These are phyloP conservation scores for Oryza meyeriana DNA, from an alignment of 176 grass and related monocot genomes.

Conservation along the genomic window DNA sequence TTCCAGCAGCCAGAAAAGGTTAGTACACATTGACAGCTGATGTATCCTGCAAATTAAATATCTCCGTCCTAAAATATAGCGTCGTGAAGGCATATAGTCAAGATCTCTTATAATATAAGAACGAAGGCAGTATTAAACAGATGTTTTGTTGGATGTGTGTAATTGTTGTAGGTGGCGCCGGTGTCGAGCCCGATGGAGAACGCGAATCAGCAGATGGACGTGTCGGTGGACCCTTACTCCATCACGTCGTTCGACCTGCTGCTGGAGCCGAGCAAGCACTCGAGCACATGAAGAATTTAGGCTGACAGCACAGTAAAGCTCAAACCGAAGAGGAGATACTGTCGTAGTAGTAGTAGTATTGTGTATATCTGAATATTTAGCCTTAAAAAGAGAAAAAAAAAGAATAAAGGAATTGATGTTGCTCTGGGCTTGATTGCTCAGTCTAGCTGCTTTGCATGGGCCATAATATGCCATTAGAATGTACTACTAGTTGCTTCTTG, in stretches of 20 bases:
- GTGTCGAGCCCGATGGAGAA: slow-evolving; percentile 23
- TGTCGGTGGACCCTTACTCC: slow-evolving; percentile 47
- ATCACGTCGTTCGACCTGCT: slow-evolving; percentile 67
- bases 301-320: neutral
- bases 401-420: neutral
- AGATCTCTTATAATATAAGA: no score
- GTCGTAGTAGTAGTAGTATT: neutral
- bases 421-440: neutral
- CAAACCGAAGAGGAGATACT: neutral
- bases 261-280: slow-evolving; percentile 45
- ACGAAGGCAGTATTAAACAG: no score
- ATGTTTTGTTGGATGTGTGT: neutral
- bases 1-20: slow-evolving; percentile 69
- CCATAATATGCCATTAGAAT: neutral
- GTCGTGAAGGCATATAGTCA: no score
- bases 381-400: neutral
- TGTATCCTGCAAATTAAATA: neutral
- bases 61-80: no score
- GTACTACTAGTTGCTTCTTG: no score
- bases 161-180: slow-evolving; percentile 50
- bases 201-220: slow-evolving; percentile 47
- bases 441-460: neutral
- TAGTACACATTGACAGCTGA: neutral
- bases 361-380: neutral
- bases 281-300: slow-evolving; percentile 13